Evolutionary conservation across 2,329 filamentous ascomycete genomes (phyloP).

Genomic region (Neofusicoccum kwambonambiense): DNA sequence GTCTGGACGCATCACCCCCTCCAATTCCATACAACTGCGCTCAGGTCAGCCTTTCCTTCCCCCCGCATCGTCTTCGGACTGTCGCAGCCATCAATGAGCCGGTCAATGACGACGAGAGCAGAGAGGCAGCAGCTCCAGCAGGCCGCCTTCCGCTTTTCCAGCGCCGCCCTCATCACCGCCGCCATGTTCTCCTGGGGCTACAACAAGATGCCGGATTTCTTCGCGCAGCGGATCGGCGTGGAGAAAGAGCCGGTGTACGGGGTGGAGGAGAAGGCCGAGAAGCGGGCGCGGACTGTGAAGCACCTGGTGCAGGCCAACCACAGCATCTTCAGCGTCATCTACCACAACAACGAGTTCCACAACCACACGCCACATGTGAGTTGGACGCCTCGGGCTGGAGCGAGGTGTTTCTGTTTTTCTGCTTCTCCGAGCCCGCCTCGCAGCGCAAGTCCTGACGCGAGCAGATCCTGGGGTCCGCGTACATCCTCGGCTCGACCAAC

Average conservation of each 20-base stretch:
- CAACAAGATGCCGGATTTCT: constrained; percentile 2
- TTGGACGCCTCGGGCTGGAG: neutral
- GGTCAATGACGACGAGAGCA: neutral
- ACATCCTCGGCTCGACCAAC: constrained; percentile 75
- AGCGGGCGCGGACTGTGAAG: constrained; percentile 78
- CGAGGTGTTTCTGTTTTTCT: too few species aligned
- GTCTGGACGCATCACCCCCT: neutral
- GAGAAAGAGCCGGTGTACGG: constrained; percentile 49
- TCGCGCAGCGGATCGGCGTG: neutral
- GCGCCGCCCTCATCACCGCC: neutral
- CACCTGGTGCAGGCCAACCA: constrained; percentile 91
- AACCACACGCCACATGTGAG: constrained; percentile 77
- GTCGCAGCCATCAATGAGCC: neutral
- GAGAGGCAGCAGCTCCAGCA: neutral
- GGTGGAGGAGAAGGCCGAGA: constrained; percentile 77
- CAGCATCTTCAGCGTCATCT: constrained; percentile 81
- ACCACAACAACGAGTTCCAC: constrained; percentile 70
- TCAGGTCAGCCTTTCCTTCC: neutral
- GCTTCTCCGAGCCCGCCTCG: neutral
- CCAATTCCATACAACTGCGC: neutral
- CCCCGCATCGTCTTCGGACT: neutral
- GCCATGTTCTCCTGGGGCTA: constrained; percentile 13
- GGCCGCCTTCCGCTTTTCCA: neutral
- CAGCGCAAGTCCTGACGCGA: constrained; percentile 28
- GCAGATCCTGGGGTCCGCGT: constrained; percentile 76